Base-by-base conservation (phyloP, 139 green algal species). In the Tetraselmis chui region DNA sequence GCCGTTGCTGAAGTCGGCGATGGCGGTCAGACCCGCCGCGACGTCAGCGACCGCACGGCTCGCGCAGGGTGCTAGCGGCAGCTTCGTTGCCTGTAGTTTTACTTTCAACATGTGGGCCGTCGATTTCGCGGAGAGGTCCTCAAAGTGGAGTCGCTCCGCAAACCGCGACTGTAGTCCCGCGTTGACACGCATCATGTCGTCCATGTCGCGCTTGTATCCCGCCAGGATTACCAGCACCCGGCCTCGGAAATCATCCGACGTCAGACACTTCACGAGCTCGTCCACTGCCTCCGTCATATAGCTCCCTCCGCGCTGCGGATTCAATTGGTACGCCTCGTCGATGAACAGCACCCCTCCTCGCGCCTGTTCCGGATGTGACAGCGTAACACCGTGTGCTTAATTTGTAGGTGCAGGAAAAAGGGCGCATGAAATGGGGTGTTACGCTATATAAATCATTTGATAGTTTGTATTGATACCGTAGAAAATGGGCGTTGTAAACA, bases 241-340 rank as follows among this genome's bases (percentile, higher is more conserved):
- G 24, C 85, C 88, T 18, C 18, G 45, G 45, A 67, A 67, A 5
- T 67, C 45, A 5, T 67, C 45, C 45, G 45, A 67, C 11, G 45
- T 67, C 45, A 67, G 45, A 5, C 45, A 5, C 45, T 67, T 67
- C 45, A 67, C 45, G 11, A 67, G 45, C 45, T 67, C 45, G 45
- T 67, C 45, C 11, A 67, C 45, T 5, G 45, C 45, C 45, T 67
- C 45, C 45, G 45, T 18, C 11, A 18, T 18, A 67, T 25, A 67
- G 45, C 11, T 18, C 45, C 45, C 45, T 18, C 45, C 45, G 45
- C 45, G 45, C 45, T 67, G 45, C 18, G 45, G 45, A 18, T 67
- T 67, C 28, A 91, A 82, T 84, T 91, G 88, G 87, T 89, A 91
- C 1, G 87, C 87, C 80, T 91, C 85, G 82, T 91, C 85, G 29